Evolutionary conservation across 495 filamentous ascomycete genomes (phyloP).

Genomic region (Trichoderma erinaceum): DNA sequence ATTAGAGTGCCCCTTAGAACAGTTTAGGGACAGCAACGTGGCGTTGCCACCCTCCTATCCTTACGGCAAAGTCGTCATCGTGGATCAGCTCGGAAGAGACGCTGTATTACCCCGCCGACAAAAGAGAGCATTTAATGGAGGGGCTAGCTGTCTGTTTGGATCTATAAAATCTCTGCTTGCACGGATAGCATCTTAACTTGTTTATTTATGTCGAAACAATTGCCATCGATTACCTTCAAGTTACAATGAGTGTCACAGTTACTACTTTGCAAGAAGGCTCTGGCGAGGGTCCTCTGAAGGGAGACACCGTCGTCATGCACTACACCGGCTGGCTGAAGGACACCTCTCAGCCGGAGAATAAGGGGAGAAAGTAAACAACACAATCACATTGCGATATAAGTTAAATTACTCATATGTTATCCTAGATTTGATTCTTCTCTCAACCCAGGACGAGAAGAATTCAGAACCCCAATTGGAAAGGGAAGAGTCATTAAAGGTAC

Average conservation of each 20-base stretch:
- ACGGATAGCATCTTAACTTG: no score
- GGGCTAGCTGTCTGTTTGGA: background rate
- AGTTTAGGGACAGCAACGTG: slow-evolving; percentile 7
- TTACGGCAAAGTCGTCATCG: slow-evolving; percentile 6
- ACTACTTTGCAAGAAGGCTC: slow-evolving; percentile 37
- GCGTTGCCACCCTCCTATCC: background rate
- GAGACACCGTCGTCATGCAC: slow-evolving; percentile 68
- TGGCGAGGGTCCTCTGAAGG: slow-evolving; percentile 48
- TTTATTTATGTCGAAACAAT: background rate
- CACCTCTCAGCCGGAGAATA: slow-evolving; percentile 41
- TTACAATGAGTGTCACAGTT: slow-evolving; percentile 46
- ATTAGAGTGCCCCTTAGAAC: background rate
- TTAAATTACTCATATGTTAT: background rate
- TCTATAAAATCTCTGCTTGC: background rate
- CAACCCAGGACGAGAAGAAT: slow-evolving; percentile 51
- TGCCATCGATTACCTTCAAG: background rate
- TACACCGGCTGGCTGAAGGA: slow-evolving; percentile 82
- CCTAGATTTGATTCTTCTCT: slow-evolving; percentile 74
- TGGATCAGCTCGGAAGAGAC: background rate
- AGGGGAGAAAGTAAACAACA: slow-evolving; percentile 40
- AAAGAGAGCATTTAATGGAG: background rate
- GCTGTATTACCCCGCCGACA: background rate
- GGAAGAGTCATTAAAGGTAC: slow-evolving; percentile 75
- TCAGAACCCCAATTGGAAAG: slow-evolving; percentile 62
- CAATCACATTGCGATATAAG: no score